Conservation (phyloP, 768 basidiomycete species). For the Boletus vermiculosoides region DNA sequence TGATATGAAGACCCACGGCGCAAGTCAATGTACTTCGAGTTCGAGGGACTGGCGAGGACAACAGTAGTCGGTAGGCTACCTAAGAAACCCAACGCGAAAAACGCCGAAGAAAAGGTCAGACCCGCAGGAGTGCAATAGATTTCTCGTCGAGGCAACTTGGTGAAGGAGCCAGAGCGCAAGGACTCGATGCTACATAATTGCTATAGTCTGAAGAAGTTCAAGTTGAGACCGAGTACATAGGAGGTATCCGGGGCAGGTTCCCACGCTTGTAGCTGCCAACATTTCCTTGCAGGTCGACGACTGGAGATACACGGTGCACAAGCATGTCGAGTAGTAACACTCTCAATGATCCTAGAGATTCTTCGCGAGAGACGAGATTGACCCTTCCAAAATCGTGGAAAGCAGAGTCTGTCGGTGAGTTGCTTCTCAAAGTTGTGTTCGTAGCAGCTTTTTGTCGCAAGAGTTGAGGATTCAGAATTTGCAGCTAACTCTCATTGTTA, state of each 20-base stretch:
- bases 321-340: slow-evolving; percentile 32
- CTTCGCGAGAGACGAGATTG: slow-evolving; percentile 56
- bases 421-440: not conserved
- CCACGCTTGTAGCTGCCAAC: not conserved
- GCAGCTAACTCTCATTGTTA: not conserved
- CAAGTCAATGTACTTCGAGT: not conserved
- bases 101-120: not conserved
- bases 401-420: slow-evolving; percentile 49
- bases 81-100: not conserved
- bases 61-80: too few species aligned
- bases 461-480: not conserved
- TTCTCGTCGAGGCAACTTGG: not conserved
- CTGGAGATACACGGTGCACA: not conserved
- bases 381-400: slow-evolving; percentile 67
- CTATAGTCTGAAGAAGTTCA: too few species aligned
- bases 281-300: slow-evolving; percentile 1
- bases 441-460: not conserved
- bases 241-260: too few species aligned
- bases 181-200: too few species aligned
- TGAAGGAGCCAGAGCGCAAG: too few species aligned
- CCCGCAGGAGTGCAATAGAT: not conserved
- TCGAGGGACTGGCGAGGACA: not conserved
- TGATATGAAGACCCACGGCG: not conserved
- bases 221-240: too few species aligned
- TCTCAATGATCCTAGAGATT: slow-evolving; percentile 62